Evolutionary conservation across 176 grass and related monocot genomes (phyloP), one percentile per base, ranked within the genome.

Genomic region (Zea luxurians): DNA sequence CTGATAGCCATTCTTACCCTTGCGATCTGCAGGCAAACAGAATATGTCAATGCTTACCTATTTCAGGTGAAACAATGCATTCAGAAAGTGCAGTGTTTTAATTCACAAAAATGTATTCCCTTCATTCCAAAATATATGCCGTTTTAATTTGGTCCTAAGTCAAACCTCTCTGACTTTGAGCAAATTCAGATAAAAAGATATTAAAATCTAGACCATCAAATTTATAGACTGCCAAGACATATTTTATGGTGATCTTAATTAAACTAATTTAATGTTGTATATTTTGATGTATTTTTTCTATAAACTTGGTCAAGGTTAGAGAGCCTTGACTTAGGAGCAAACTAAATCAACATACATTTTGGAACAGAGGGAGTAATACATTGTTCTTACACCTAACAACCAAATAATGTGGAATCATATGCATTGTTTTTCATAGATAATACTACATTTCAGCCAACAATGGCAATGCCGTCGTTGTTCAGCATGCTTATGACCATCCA

Each of bases 11-110:
- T 76, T 78, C 57, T 36, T 81, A 13, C 52, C 74, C 8, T 62
- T 85, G 74, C 62, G 61, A 87, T 89, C 96, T 99, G 92, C 86
- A 91, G 21, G 40, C 52, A 82, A 72, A 80, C 60, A 64, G 37
- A 83, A 70, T 4, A 83, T 17, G 43, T 4, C 55, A 80, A 68
- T 47, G 43, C 10, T 74, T 76, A 48, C 3, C 44, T 18, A 47
- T 73, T 44, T 82, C 34, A 37, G 18, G 27, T 44, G 47, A 21
- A 61, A 48, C 13, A 62, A 42, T 74, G 3, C 20, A 45, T 43
- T 27, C 13, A 60, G 59, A 57, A 47, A 83, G 50, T 76, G 76
- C 40, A 79, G 15, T 55, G 13, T 61, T 84, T 36, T 1, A 61
- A 35, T 61, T 61, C 4, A 4, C 59, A 61, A 61, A 48, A 34